Evolutionary conservation across 2,329 filamentous ascomycete species (phyloP).

Genomic region (Massarina eburnea): DNA sequence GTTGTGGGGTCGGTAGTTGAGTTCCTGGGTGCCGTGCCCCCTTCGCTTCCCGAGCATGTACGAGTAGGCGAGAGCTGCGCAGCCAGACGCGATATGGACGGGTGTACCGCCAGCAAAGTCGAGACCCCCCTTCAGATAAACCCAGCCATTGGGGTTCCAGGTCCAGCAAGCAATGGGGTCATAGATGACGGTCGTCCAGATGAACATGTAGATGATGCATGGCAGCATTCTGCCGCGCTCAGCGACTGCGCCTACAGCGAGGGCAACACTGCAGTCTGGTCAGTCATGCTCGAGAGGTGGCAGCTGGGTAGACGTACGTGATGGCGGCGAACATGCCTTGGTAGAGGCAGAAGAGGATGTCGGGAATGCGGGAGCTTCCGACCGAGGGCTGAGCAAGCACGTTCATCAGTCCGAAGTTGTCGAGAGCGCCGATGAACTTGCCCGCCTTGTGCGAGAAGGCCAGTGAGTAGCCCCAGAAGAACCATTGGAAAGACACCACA

Average conservation of each 20-base stretch:
- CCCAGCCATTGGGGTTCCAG: conserved; percentile 85
- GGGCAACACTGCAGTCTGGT: conserved; percentile 62
- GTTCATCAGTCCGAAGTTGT: conserved; percentile 77
- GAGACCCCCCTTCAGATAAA: conserved; percentile 74
- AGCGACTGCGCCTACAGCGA: conserved; percentile 81
- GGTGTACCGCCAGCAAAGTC: conserved; percentile 91
- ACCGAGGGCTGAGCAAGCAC: conserved; percentile 77
- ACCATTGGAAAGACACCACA: conserved; percentile 87
- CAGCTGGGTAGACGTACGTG: conserved; percentile 61
- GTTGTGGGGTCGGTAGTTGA: conserved; percentile 92
- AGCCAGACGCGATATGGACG: conserved; percentile 83
- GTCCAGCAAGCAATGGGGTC: conserved; percentile 95
- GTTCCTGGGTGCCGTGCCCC: conserved; percentile 81
- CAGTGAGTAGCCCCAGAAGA: conserved; percentile 89
- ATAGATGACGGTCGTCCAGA: conserved; percentile 89
- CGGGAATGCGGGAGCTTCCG: conserved; percentile 71
- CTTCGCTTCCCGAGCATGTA: conserved; percentile 86
- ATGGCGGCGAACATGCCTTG: conserved; percentile 88
- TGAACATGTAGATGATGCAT: conserved; percentile 87
- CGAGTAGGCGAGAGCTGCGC: conserved; percentile 83
- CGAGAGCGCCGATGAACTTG: conserved; percentile 74
- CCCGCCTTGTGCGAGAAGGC: conserved; percentile 78
- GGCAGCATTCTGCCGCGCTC: conserved; percentile 87
- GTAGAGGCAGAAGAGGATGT: conserved; percentile 82
- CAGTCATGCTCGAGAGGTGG: background rate